Conservation (phyloP, 441 rosid genomes). For the Aleurites moluccanus region DNA sequence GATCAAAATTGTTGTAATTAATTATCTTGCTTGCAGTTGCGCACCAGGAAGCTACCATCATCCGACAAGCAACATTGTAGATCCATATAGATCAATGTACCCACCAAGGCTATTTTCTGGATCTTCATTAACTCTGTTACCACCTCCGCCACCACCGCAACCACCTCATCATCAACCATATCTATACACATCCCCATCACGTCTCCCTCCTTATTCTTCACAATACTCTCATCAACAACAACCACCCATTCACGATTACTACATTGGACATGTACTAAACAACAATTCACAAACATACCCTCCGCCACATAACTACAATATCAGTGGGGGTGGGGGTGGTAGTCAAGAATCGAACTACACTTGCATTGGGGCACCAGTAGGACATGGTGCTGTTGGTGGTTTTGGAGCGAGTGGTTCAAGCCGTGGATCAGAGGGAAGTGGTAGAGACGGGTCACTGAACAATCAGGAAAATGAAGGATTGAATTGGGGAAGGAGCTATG, state of each 20-base stretch:
- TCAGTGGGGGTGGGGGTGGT: slow-evolving; percentile 29
- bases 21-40: slow-evolving; percentile 34
- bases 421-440: slow-evolving; percentile 35
- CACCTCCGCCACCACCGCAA: slow-evolving; percentile 31
- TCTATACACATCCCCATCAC: slow-evolving; percentile 50
- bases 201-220: slow-evolving; percentile 41
- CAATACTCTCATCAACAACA: slow-evolving; percentile 38
- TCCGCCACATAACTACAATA: slow-evolving; percentile 25
- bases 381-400: slow-evolving; percentile 40
- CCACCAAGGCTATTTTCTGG: slow-evolving; percentile 51
- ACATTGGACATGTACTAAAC: slow-evolving; percentile 50
- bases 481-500: slow-evolving; percentile 39
- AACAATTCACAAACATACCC: slow-evolving; percentile 45
- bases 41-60: slow-evolving; percentile 48
- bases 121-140: slow-evolving; percentile 41
- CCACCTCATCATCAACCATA: slow-evolving; percentile 35
- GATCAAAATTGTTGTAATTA: no score
- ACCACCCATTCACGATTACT: slow-evolving; percentile 48
- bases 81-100: slow-evolving; percentile 59
- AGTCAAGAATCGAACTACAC: slow-evolving; percentile 51
- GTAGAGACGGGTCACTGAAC: slow-evolving; percentile 37
- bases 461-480: slow-evolving; percentile 34
- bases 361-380: slow-evolving; percentile 80
- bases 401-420: slow-evolving; percentile 31
- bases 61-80: slow-evolving; percentile 45